Base-by-base conservation (phyloP, 441 rosid genomes). In the Pelargonium cotyledonis region DNA sequence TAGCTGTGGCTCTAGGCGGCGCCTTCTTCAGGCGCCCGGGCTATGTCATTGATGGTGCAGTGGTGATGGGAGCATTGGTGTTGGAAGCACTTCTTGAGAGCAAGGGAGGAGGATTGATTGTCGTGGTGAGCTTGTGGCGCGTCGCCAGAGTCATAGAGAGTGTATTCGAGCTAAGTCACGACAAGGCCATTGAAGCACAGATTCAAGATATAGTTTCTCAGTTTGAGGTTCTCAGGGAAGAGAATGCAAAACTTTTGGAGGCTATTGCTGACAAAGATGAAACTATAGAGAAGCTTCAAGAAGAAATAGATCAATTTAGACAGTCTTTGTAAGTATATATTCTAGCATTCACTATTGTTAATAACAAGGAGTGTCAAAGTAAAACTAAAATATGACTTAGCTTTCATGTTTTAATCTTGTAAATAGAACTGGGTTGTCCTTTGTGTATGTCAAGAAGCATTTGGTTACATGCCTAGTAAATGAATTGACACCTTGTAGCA, bases 131-230 rank as follows among this genome's bases (percentile, higher is more conserved):
- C 60, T 75, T 89, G 79, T 91, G 96, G 97, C 71, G 94, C 16
- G 81, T 91, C 55, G 68, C 86, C 67, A 84, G 96, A 63, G 84
- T 86, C 29, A 82, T 89, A 7, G 93, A 86, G 73, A 86, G 86
- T 47, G 89, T 90, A 0, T 82, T 86, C 40, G 90, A 88, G 83
- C 78, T 89, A 68, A 88, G 92, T 53, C n/a, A n/a, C n/a, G 92
- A 89, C 61, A 90, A 85, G 38, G 89, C 92, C 66, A 91, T 91
- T 62, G 86, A 83, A 74, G 82, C 86, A n/a, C 87, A 84, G 76
- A 76, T 89, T 62, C 67, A 85, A 75, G 74, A 65, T 26, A 77
- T 89, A 18, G 58, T 81, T 5, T 60, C 61, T 61, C 85, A 88
- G 68, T 85, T 91, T 72, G 86, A 84, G 76, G 74, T 73, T 5